These are phyloP conservation scores for Phellopilus nigrolimitatus DNA, from an alignment of 1,284 basidiomycete genomes.

Conservation along the genomic window DNA sequence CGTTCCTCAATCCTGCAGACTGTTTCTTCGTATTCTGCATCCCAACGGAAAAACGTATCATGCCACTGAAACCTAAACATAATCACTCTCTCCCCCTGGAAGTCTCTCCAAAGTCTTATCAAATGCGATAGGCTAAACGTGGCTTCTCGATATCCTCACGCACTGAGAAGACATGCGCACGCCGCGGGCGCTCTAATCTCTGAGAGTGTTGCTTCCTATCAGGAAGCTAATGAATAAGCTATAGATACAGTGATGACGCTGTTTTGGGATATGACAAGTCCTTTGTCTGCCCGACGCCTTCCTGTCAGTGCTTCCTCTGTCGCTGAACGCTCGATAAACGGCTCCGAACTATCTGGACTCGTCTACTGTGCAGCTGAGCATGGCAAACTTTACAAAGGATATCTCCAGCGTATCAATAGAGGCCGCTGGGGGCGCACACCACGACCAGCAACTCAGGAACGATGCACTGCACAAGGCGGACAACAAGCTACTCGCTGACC, in stretches of 20 bases:
- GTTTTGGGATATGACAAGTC: neutral
- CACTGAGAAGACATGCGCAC: no score
- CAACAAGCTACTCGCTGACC: slow-evolving; percentile 45
- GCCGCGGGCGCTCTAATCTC: no score
- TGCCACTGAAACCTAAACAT: no score
- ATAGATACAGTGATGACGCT: no score
- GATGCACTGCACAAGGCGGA: slow-evolving; percentile 15
- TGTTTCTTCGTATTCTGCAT: no score
- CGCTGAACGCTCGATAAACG: neutral
- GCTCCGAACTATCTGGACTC: neutral
- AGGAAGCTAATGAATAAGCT: neutral
- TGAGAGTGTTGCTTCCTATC: no score
- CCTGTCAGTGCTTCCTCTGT: neutral
- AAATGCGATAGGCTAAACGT: no score
- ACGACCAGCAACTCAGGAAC: neutral
- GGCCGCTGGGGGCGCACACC: neutral
- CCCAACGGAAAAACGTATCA: no score
- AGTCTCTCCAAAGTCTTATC: no score
- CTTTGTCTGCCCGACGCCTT: neutral
- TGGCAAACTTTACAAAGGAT: slow-evolving; percentile 8
- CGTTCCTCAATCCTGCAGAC: no score
- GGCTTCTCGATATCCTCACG: no score
- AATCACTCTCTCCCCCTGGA: no score
- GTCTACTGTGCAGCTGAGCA: neutral
- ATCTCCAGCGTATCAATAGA: slow-evolving; percentile 11